These are phyloP conservation scores for Phanerodontia chrysosporium DNA, from an alignment of 768 basidiomycete species.

Conservation along the genomic window DNA sequence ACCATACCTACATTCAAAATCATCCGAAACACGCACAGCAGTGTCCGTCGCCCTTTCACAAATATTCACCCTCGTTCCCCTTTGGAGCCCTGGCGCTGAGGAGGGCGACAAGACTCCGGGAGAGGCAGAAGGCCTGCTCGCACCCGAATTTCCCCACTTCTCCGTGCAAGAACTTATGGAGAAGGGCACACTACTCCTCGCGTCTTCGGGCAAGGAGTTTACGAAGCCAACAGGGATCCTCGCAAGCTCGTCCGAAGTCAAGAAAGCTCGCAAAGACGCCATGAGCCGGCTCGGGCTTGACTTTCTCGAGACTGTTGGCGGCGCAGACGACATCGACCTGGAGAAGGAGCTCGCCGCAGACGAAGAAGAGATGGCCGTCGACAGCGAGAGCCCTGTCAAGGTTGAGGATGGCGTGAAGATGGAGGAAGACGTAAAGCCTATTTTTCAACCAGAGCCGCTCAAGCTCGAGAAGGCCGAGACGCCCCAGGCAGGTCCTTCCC, in stretches of 20 bases:
- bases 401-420: slow-evolving; percentile 33
- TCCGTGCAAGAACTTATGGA: slow-evolving; percentile 73
- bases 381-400: slow-evolving; percentile 43
- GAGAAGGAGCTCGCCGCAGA: slow-evolving; percentile 76
- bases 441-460: slow-evolving; percentile 4
- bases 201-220: slow-evolving; percentile 94
- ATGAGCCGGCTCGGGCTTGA: slow-evolving; percentile 86
- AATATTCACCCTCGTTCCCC: slow-evolving; percentile 79
- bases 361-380: slow-evolving; percentile 42
- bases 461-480: slow-evolving; percentile 21
- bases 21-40: slow-evolving; percentile 87
- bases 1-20: slow-evolving; percentile 87
- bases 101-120: slow-evolving; percentile 28
- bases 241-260: slow-evolving; percentile 73
- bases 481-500: slow-evolving; percentile 37
- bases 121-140: slow-evolving; percentile 25
- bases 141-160: slow-evolving; percentile 68
- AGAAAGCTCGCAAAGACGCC: slow-evolving; percentile 83
- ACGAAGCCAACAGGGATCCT: slow-evolving; percentile 67
- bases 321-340: slow-evolving; percentile 75
- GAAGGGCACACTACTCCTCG: slow-evolving; percentile 76
- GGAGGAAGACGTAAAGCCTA: slow-evolving; percentile 27
- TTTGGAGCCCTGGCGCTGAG: slow-evolving; percentile 58
- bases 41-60: slow-evolving; percentile 86
- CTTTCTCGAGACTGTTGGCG: slow-evolving; percentile 72